These are phyloP conservation scores for Cenchrus purpureus DNA, from an alignment of 176 grass and related monocot species.

Conservation along the genomic window DNA sequence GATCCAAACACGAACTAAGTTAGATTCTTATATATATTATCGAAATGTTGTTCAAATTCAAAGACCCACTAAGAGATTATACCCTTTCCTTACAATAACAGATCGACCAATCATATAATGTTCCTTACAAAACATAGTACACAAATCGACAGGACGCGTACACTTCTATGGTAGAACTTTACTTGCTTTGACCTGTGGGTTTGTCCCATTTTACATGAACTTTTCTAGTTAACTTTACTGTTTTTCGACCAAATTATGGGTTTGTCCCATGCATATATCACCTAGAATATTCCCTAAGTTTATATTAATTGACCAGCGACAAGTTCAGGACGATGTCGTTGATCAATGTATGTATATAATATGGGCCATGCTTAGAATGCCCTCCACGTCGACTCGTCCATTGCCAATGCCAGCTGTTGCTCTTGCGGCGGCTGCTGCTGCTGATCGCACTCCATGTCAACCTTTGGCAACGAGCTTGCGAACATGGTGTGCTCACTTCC, in stretches of 20 bases:
- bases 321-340: no score
- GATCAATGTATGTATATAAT: no score
- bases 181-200: slow-evolving; percentile 8
- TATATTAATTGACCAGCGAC: not conserved
- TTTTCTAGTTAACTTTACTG: slow-evolving; percentile 15
- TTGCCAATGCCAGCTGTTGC: slow-evolving; percentile 45
- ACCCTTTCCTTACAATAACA: not conserved
- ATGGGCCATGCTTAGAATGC: slow-evolving; percentile 42
- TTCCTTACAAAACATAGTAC: not conserved
- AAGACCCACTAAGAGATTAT: not conserved
- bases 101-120: not conserved
- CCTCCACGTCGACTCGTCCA: slow-evolving; percentile 67
- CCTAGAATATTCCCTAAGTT: slow-evolving; percentile 8
- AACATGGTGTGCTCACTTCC: slow-evolving; percentile 47
- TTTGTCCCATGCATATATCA: slow-evolving; percentile 18
- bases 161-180: not conserved
- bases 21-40: not conserved
- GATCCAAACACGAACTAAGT: not conserved
- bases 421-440: slow-evolving; percentile 32
- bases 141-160: not conserved
- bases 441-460: slow-evolving; percentile 55
- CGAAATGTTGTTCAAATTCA: not conserved
- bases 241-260: not conserved
- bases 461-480: slow-evolving; percentile 41
- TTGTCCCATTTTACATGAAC: slow-evolving; percentile 19